Base-by-base conservation (phyloP, 2,329 filamentous ascomycete species). In the Paraconiothyrium brasiliense region DNA sequence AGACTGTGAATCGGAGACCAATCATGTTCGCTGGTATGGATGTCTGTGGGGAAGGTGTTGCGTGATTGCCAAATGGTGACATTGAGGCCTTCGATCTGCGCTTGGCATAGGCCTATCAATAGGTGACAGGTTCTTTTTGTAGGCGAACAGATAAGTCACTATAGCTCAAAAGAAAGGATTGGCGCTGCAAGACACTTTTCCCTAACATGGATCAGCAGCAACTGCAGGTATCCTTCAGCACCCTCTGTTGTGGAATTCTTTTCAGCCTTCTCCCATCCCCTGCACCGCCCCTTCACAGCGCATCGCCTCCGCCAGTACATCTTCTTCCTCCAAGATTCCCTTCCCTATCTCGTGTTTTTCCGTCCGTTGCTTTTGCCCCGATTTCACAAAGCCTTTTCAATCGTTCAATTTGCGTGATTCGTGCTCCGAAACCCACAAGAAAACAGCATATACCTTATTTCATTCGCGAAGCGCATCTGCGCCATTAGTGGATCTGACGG, bases 391-490 rank as follows among this genome's bases (percentile, higher is more conserved):
- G 22, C 9, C 4, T 22, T 10, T 16, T 14, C 51, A 8, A 54
- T 35, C 27, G 10, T 49, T 16, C 37, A 24, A 16, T 20, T 41
- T 14, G 14, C 22, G 10, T 30, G 52, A 37, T 24, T 16, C n/a
- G 14, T 46, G 48, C 39, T 22, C 22, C 13, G 5, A 11, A 37
- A 48, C 32, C 57, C 27, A 47, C 39, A 41, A 27, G 34, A 22
- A 41, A 24, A 50, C 50, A 50, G 27, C 51, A 30, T 16, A 27
- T 27, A 27, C 13, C 34, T 27, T 51, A 50, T 55, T 59, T 51
- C 35, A 32, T 6, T 50, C 35, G 51, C 58, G 44, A 59, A 41
- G 9, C 43, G 11, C 7, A 46, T 22, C 10, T 24, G 43, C 39
- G 24, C 24, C 52, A 44, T 13, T 11, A 14, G 39, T 2, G n/a